phyloP scores from a whole-genome alignment of 257 asterid genomes.

The Solanum tarapatanum region DNA sequence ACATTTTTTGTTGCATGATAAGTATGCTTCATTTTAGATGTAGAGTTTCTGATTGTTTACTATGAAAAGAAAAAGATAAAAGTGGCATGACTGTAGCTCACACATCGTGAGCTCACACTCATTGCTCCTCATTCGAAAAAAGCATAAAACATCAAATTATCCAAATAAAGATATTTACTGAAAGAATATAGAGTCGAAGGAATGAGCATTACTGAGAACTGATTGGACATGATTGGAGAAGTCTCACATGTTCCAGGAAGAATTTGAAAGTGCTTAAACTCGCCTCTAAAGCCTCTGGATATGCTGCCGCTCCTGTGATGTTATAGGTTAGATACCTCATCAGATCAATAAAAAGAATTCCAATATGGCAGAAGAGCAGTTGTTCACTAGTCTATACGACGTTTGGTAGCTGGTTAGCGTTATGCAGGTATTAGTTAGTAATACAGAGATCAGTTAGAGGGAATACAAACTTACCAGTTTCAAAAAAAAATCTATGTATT shows the following conservation, averaged over 20 bases:
- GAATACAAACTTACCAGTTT: too few relatives aligned
- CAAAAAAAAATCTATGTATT: not conserved
- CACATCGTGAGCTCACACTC: not conserved
- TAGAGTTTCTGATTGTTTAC: not conserved
- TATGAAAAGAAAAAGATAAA: not conserved
- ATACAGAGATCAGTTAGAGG: not conserved
- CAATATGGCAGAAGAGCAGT: not conserved
- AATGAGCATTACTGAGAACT: constrained; percentile 69
- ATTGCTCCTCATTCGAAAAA: not conserved
- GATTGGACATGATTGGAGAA: constrained; percentile 96
- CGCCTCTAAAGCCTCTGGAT: constrained; percentile 98
- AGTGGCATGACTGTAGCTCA: not conserved
- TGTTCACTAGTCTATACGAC: not conserved
- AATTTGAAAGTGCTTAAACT: constrained; percentile 85
- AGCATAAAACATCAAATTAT: not conserved
- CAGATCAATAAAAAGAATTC: not conserved
- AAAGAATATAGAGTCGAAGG: constrained; percentile 7
- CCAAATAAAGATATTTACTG: constrained; percentile 2
- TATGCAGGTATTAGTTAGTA: not conserved
- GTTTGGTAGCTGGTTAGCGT: not conserved
- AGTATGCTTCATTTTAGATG: not conserved
- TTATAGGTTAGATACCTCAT: constrained; percentile 7
- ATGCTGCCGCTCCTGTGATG: constrained; percentile 93
- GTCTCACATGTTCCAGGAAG: constrained; percentile 93
- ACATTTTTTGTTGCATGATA: not conserved